Percentiles rank a stretch among this genome's conserved stretches.
These are phyloP conservation scores for Aethionema arabicum DNA, from an alignment of 345 rosid genomes.

Conservation along the genomic window DNA sequence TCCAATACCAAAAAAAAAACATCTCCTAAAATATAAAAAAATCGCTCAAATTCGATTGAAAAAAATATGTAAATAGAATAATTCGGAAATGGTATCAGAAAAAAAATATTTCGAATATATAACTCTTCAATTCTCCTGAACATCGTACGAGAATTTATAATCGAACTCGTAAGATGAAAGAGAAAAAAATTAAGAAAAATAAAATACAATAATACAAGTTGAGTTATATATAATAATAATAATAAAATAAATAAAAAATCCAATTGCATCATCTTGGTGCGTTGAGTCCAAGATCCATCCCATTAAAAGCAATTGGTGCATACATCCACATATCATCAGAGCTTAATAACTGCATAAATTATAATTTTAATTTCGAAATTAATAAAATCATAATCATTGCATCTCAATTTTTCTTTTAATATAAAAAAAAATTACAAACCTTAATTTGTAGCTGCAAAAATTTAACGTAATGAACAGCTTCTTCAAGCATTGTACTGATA, in stretches of 20 bases:
- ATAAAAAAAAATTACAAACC: constrained; percentile 44
- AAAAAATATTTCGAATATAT: constrained; percentile 12
- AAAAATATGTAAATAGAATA: not conserved
- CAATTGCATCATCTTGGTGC: constrained; percentile 30
- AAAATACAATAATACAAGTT: constrained; percentile 27
- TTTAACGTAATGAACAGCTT: constrained; percentile 86
- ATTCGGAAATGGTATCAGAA: constrained; percentile 3
- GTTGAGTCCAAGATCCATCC: constrained; percentile 65
- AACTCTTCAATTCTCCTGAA: constrained; percentile 30
- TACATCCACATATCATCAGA: constrained; percentile 94
- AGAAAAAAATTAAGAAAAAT: constrained; percentile 13
- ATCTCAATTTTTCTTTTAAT: no score
- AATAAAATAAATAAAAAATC: constrained; percentile 11
- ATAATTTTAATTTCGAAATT: not conserved
- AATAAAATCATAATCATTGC: not conserved
- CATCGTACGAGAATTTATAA: constrained; percentile 36
- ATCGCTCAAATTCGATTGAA: constrained; percentile 10
- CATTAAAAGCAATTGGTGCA: constrained; percentile 87
- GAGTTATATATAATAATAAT: constrained; percentile 16
- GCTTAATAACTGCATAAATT: constrained; percentile 58
- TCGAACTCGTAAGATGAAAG: constrained; percentile 35
- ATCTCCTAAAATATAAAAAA: no score
- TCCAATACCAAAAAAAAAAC: no score
- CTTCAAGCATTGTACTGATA: constrained; percentile 95
- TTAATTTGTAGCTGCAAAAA: constrained; percentile 84